Evolutionary conservation across 1,284 basidiomycete species (phyloP).

Genomic region (Violaceomyces palustris): DNA sequence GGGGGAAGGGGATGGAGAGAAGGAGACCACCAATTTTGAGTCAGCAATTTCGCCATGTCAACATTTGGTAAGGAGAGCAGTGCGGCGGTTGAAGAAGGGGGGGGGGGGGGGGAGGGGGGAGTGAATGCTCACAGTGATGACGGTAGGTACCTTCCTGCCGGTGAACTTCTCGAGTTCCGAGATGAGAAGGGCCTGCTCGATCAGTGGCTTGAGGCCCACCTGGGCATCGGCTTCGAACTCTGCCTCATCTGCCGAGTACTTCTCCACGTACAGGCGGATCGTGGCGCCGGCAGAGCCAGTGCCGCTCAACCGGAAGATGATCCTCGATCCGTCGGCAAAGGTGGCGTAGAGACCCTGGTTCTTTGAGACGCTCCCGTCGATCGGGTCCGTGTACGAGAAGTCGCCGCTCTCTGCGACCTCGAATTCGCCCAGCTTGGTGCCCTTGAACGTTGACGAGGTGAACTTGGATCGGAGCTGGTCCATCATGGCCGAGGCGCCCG

Average conservation of each 20-base stretch:
- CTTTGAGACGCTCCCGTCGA: conserved; percentile 84
- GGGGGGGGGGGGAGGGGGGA: no score
- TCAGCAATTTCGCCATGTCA: no score
- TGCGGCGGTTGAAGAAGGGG: no score
- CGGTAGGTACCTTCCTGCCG: conserved; percentile 82
- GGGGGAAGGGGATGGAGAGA: no score
- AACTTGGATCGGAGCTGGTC: conserved; percentile 70
- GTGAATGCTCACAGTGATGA: conserved; percentile 82
- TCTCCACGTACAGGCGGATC: conserved; percentile 56
- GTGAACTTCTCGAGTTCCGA: conserved; percentile 81
- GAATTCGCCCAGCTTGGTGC: conserved; percentile 62
- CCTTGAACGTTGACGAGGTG: conserved; percentile 58
- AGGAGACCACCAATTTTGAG: no score
- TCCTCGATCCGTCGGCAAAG: conserved; percentile 83
- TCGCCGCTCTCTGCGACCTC: conserved; percentile 73
- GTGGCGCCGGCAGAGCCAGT: conserved; percentile 95
- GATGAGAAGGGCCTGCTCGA: conserved; percentile 82
- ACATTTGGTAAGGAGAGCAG: no score
- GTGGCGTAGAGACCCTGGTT: conserved; percentile 93
- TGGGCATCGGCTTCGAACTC: conserved; percentile 76
- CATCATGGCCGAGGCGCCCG: conserved; percentile 81
- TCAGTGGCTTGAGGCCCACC: conserved; percentile 86
- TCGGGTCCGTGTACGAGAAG: conserved; percentile 96
- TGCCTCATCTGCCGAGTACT: conserved; percentile 75
- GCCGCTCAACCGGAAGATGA: conserved; percentile 92